Evolutionary conservation across 345 rosid species (phyloP), one percentile per base, ranked within the genome.

Genomic region (Citropsis articulata): DNA sequence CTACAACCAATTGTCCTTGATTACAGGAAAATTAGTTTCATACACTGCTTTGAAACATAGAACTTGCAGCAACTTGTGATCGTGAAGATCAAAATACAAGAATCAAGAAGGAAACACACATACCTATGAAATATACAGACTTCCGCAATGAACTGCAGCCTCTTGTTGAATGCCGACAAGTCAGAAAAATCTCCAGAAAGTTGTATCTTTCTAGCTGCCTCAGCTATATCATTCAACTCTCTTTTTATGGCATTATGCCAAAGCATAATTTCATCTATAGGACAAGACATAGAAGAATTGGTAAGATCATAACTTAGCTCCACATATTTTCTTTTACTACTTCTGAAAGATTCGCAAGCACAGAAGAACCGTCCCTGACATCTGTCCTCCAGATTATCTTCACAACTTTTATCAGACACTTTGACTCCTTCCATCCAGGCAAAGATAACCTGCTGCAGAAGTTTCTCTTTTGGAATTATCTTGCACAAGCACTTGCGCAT

Each of bases 61-160:
- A 53, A 53, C 57, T 53, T 5, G 57, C 57, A 18, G 50, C 50
- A 45, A 42, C 55, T 48, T 50, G 56, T 50, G 56, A 50, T 18
- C 55, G 53, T 56, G 28, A 56, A 2, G 19, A 73, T 42, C 38
- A 76, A 31, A 45, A 16, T 31, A 71, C 31, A 7, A 40, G 36
- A 30, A 53, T 59, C 18, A 53, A 45, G 36, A 64, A 27, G 56
- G 24, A 72, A 14, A 62, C 30, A 80, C 77, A 77, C 69, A 50
- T 56, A 89, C 92, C 92, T 89, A 81, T 89, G 92, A 70, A 84
- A 89, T 69, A 89, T 89, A 83, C 92, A 89, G 77, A 89, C 85
- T 83, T 89, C 90, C 33, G 92, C 92, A 81, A 89, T 87, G 82
- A 89, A 89, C 61, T 84, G 89, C 75, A 87, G 84, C 86, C 92